These are phyloP conservation scores for Trichoderma afroharzianum DNA, from an alignment of 2,329 filamentous ascomycete genomes.

Conservation along the genomic window DNA sequence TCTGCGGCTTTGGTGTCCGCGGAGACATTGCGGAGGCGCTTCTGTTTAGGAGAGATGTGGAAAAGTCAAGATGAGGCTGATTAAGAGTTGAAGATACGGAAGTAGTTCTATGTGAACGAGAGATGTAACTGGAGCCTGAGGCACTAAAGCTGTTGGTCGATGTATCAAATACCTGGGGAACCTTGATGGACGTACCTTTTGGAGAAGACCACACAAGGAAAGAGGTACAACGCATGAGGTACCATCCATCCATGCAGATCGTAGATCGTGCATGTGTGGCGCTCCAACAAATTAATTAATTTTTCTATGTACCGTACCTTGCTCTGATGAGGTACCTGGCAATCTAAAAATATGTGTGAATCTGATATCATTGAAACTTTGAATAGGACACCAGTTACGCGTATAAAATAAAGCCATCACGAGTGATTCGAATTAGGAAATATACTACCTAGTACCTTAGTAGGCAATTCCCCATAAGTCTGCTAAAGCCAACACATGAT, in stretches of 20 bases:
- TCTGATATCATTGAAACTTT: neutral
- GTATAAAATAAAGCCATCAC: neutral
- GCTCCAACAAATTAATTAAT: neutral
- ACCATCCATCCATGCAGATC: neutral
- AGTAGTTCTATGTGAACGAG: neutral
- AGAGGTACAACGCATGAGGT: neutral
- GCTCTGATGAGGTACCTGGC: neutral
- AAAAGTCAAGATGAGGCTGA: neutral
- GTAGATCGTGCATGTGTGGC: neutral
- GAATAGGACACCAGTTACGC: neutral
- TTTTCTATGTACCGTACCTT: neutral
- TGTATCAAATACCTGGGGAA: neutral
- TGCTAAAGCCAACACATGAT: neutral
- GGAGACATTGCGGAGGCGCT: neutral
- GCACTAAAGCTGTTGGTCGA: neutral
- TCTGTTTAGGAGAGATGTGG: neutral
- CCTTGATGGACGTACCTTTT: neutral
- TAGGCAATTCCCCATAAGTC: neutral
- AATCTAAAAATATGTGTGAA: neutral
- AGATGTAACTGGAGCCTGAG: neutral
- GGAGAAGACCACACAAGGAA: neutral
- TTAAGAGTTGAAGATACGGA: neutral
- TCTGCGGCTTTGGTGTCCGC: neutral
- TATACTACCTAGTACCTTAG: too few relatives aligned
- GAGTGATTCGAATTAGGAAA: neutral